phyloP scores from a whole-genome alignment of 2,329 filamentous ascomycete species.

The Penicillium sp. region DNA sequence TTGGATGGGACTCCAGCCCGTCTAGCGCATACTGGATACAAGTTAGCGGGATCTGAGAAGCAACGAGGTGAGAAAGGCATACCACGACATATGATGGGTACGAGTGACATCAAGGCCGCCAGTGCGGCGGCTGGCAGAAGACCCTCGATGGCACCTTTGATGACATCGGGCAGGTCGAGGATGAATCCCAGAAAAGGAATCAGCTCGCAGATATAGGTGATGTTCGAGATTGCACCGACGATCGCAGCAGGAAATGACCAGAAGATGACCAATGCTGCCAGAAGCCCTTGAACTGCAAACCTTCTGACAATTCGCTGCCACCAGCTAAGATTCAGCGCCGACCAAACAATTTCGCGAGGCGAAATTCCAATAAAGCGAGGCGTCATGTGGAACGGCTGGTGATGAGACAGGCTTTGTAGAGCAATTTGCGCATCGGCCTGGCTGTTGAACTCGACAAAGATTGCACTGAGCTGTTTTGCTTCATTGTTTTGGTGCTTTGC shows the following conservation, averaged over 20 bases:
- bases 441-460: slow-evolving; percentile 83
- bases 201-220: slow-evolving; percentile 59
- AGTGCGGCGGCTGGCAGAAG: slow-evolving; percentile 76
- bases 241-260: slow-evolving; percentile 73
- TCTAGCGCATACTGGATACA: slow-evolving; percentile 63
- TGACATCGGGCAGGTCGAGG: slow-evolving; percentile 60
- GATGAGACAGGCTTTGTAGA: slow-evolving; percentile 77
- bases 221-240: slow-evolving; percentile 83
- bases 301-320: slow-evolving; percentile 74
- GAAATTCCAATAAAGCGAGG: slow-evolving; percentile 81
- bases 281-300: slow-evolving; percentile 64
- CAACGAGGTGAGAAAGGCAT: slow-evolving; percentile 30
- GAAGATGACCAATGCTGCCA: slow-evolving; percentile 77
- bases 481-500: slow-evolving; percentile 61
- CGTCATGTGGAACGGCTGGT: slow-evolving; percentile 80
- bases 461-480: slow-evolving; percentile 64
- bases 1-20: slow-evolving; percentile 74
- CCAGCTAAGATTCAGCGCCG: slow-evolving; percentile 74
- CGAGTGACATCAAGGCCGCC: slow-evolving; percentile 78
- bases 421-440: slow-evolving; percentile 82
- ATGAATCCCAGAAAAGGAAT: slow-evolving; percentile 69
- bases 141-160: slow-evolving; percentile 78
- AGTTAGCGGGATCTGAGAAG: background rate
- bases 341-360: slow-evolving; percentile 86
- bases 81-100: slow-evolving; percentile 77